phyloP scores from a whole-genome alignment of 208 protist genomes.

The Trypanosoma boissoni region DNA sequence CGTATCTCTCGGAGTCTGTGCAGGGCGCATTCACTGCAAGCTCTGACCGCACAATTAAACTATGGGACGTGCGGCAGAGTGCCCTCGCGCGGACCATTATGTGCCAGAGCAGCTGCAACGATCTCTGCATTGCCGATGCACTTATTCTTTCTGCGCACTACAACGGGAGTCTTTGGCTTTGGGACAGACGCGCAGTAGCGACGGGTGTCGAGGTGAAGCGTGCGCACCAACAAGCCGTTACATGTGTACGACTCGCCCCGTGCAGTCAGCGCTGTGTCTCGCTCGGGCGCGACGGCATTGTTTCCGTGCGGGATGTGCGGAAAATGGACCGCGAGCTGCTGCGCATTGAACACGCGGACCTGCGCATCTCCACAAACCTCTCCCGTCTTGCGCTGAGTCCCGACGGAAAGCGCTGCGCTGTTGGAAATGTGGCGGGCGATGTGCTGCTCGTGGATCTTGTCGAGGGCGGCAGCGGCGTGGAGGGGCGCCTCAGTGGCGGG shows the following conservation, averaged over 20 bases:
- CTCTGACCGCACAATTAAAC: constrained; percentile 64
- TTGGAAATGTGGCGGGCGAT: constrained; percentile 35
- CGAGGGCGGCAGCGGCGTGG: constrained; percentile 3
- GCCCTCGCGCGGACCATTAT: constrained; percentile 45
- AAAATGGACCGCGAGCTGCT: constrained; percentile 35
- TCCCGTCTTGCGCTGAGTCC: constrained; percentile 45
- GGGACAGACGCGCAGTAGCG: constrained; percentile 48
- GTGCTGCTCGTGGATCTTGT: constrained; percentile 21
- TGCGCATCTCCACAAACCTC: constrained; percentile 52
- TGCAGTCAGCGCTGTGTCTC: constrained; percentile 50
- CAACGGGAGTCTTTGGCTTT: constrained; percentile 59
- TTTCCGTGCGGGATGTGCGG: constrained; percentile 66
- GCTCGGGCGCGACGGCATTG: constrained; percentile 48
- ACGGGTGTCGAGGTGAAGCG: constrained; percentile 27
- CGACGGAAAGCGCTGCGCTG: constrained; percentile 37
- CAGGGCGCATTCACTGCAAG: constrained; percentile 61
- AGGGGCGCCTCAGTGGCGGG: constrained; percentile 3
- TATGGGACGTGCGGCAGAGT: constrained; percentile 60
- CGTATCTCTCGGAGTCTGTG: constrained; percentile 51
- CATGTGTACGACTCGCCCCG: constrained; percentile 49
- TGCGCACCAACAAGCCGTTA: constrained; percentile 47
- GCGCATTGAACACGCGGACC: constrained; percentile 27
- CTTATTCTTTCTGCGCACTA: constrained; percentile 66
- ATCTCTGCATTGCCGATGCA: constrained; percentile 46
- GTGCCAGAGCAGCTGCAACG: constrained; percentile 61